A percentile compares a stretch with the other conserved stretches of the same genome.
These are phyloP conservation scores for Stygiomarasmius scandens DNA, from an alignment of 1,284 basidiomycete species.

Conservation along the genomic window DNA sequence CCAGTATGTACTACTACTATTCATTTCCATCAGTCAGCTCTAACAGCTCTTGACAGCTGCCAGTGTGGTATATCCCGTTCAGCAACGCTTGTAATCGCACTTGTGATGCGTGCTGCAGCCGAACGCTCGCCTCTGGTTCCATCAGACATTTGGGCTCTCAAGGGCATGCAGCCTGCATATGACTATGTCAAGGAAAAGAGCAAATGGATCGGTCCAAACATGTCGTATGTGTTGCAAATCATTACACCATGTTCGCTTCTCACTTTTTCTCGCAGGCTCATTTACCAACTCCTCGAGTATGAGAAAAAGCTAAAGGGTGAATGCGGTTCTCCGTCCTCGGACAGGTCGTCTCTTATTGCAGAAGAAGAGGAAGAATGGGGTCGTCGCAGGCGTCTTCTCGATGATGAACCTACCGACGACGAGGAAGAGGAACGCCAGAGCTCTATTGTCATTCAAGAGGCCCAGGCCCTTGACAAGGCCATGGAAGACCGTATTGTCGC, in stretches of 20 bases:
- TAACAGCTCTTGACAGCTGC: slow-evolving; percentile 58
- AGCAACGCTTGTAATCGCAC: slow-evolving; percentile 90
- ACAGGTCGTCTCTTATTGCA: slow-evolving; percentile 53
- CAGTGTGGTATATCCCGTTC: slow-evolving; percentile 97
- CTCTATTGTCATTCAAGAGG: slow-evolving; percentile 69
- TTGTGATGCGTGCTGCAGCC: slow-evolving; percentile 93
- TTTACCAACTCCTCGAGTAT: slow-evolving; percentile 95
- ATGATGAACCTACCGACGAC: slow-evolving; percentile 54
- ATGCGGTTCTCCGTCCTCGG: slow-evolving; percentile 52
- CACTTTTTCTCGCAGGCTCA: slow-evolving; percentile 61
- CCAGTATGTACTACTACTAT: slow-evolving; percentile 63
- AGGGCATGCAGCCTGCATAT: slow-evolving; percentile 93
- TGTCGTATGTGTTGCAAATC: slow-evolving; percentile 72
- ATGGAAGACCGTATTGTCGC: slow-evolving; percentile 81
- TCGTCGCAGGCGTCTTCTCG: slow-evolving; percentile 66
- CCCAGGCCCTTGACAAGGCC: slow-evolving; percentile 74
- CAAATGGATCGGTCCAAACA: slow-evolving; percentile 90
- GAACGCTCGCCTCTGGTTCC: slow-evolving; percentile 66
- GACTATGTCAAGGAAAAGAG: slow-evolving; percentile 88
- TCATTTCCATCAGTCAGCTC: slow-evolving; percentile 10
- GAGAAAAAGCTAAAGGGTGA: slow-evolving; percentile 75
- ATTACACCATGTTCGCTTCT: slow-evolving; percentile 14
- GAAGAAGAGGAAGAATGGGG: slow-evolving; percentile 87
- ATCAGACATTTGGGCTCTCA: slow-evolving; percentile 76
- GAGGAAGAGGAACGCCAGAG: slow-evolving; percentile 57